These are phyloP conservation scores for Sporothrix brunneoviolacea DNA, from an alignment of 2,329 filamentous ascomycete genomes.

Conservation along the genomic window DNA sequence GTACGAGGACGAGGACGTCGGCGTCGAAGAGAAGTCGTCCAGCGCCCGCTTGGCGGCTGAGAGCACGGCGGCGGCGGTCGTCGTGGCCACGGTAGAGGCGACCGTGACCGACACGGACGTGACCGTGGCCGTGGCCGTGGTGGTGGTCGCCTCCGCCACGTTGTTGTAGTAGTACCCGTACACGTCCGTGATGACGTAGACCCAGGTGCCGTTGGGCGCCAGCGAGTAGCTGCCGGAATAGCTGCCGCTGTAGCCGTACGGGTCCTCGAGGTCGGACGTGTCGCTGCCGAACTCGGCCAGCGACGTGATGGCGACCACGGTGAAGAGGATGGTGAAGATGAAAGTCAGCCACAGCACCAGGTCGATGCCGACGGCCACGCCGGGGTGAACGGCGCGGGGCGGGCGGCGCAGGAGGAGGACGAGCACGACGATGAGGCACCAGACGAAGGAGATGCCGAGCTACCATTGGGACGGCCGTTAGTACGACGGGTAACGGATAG, in stretches of 20 bases:
- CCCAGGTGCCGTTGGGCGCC: conserved; percentile 16
- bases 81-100: neutral
- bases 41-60: neutral
- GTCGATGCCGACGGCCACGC: conserved; percentile 15
- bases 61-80: neutral
- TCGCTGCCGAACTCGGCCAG: neutral
- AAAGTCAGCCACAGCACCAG: conserved; percentile 16
- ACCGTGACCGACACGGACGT: neutral
- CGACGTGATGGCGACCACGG: neutral
- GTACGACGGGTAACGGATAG: neutral
- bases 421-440: conserved; percentile 7
- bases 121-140: neutral
- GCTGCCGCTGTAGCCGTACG: neutral
- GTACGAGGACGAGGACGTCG: neutral
- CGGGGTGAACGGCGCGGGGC: conserved; percentile 13
- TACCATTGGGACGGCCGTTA: too few species aligned
- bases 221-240: conserved; percentile 5
- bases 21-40: too few species aligned
- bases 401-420: conserved; percentile 8
- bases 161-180: neutral
- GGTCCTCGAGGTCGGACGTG: neutral
- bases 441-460: conserved; percentile 4
- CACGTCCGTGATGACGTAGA: conserved; percentile 12
- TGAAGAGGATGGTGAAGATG: neutral
- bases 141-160: neutral